Percentiles rank a stretch among this genome's conserved stretches.
Evolutionary conservation across 1,284 basidiomycete genomes (phyloP).

Genomic region (Coniophora puteana): DNA sequence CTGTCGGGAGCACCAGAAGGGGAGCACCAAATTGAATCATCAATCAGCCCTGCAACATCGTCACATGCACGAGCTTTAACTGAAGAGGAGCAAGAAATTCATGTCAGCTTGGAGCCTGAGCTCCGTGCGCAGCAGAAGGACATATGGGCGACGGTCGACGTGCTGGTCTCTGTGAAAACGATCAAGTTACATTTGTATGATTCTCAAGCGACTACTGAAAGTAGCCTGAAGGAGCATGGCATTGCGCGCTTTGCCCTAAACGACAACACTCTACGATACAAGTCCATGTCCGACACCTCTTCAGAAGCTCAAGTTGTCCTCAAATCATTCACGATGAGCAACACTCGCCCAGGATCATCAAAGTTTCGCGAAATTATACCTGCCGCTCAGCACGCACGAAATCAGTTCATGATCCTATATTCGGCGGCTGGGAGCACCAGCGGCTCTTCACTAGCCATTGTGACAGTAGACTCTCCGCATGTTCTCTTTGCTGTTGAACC

Average conservation of each 20-base stretch:
- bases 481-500: conserved; percentile 95
- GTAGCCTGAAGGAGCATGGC: conserved; percentile 72
- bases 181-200: conserved; percentile 95
- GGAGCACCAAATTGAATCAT: conserved; percentile 23
- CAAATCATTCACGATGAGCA: conserved; percentile 89
- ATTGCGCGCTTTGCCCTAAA: conserved; percentile 87
- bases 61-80: conserved; percentile 6
- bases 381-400: conserved; percentile 82
- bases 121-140: conserved; percentile 32
- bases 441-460: conserved; percentile 66
- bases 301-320: conserved; percentile 86
- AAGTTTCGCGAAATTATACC: conserved; percentile 97
- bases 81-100: conserved; percentile 7
- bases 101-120: conserved; percentile 58
- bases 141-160: conserved; percentile 67
- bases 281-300: conserved; percentile 81
- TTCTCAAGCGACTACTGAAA: conserved; percentile 53
- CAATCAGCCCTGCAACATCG: conserved; percentile 10
- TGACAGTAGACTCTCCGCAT: conserved; percentile 92
- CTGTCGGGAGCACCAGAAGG: conserved; percentile 43
- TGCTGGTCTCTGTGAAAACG: conserved; percentile 71
- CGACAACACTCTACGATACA: conserved; percentile 77
- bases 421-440: conserved; percentile 65
- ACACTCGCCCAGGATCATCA: conserved; percentile 79
- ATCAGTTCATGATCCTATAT: conserved; percentile 95